Conservation (phyloP, 75 land plant species). For the Sequoia sempervirens region DNA sequence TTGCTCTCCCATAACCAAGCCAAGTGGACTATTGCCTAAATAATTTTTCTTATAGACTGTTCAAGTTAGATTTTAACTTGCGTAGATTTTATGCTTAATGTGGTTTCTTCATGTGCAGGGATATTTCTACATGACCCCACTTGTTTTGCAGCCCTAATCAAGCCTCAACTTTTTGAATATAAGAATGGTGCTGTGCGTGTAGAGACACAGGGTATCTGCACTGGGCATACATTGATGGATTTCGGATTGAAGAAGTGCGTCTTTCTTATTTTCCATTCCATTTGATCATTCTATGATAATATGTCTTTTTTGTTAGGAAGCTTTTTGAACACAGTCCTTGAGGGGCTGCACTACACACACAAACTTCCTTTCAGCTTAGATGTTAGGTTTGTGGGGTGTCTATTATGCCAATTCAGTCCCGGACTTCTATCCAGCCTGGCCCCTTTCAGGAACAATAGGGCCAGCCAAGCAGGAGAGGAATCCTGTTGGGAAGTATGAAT, state of each 20-base stretch:
- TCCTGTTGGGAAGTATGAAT: background rate
- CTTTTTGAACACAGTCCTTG: background rate
- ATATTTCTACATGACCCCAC: conserved; percentile 95
- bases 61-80: background rate
- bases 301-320: background rate
- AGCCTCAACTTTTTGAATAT: conserved; percentile 86
- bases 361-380: background rate
- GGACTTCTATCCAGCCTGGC: background rate
- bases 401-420: background rate
- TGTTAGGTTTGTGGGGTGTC: background rate
- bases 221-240: conserved; percentile 89
- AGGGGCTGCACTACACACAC: background rate
- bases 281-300: background rate
- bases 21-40: background rate
- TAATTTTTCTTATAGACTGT: background rate
- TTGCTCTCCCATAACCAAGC: background rate
- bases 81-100: background rate
- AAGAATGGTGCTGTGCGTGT: conserved; percentile 88
- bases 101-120: conserved; percentile 42
- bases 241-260: conserved; percentile 81
- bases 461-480: background rate
- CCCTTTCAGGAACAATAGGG: background rate
- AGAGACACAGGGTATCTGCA: conserved; percentile 90
- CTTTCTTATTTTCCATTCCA: background rate
- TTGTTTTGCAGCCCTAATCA: conserved; percentile 70